Percentiles rank a stretch among this genome's conserved stretches.
These are phyloP conservation scores for Trypanosoma lewisi DNA, from an alignment of 208 protist genomes.

Conservation along the genomic window DNA sequence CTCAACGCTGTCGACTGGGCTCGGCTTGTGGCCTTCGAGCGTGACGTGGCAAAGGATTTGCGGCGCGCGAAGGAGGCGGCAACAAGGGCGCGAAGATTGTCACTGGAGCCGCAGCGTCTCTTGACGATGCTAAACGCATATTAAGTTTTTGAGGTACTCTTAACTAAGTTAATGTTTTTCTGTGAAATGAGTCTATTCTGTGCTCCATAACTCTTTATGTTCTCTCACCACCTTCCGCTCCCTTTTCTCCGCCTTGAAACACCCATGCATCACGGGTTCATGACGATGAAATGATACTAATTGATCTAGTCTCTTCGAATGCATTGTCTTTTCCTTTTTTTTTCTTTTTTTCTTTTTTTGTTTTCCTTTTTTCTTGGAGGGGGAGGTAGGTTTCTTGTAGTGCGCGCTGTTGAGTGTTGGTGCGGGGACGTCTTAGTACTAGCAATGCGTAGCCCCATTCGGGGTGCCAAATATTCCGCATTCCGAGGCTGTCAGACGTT, in stretches of 20 bases:
- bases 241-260: neutral
- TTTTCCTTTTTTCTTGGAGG: neutral
- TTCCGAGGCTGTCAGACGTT: neutral
- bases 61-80: conserved; percentile 40
- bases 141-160: conserved; percentile 11
- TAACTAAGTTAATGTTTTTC: no score
- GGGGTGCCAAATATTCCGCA: neutral
- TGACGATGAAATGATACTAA: no score
- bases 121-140: conserved; percentile 51
- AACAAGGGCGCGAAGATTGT: conserved; percentile 43
- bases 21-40: conserved; percentile 65
- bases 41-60: conserved; percentile 68
- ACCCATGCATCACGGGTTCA: neutral
- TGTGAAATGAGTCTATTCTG: no score
- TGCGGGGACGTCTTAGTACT: neutral
- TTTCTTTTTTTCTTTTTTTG: neutral
- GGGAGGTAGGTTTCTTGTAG: neutral
- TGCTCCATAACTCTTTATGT: neutral
- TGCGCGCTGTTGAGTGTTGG: neutral
- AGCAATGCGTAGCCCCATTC: conserved; percentile 14
- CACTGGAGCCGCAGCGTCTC: conserved; percentile 60
- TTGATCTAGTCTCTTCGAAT: no score
- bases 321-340: no score
- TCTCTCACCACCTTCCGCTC: neutral
- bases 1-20: conserved; percentile 69